Evolutionary conservation across 257 asterid species (phyloP), one percentile per base, ranked within the genome.

Genomic region (Solanum clarkiae): DNA sequence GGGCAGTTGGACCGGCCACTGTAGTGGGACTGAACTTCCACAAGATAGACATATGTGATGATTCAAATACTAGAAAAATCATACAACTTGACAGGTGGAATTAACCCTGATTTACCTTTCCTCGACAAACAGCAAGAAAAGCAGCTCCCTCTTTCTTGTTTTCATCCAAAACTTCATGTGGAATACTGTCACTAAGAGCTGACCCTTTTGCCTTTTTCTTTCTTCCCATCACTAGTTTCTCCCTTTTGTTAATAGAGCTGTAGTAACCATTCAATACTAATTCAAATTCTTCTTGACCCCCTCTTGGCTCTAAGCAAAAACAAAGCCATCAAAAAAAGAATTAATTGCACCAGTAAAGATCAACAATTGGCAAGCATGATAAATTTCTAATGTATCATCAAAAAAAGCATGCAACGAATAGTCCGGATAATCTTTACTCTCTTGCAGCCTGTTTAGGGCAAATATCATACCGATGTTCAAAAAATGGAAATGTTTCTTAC

Each of bases 51-150:
- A 79, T 79, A 26, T 51, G 16, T 53, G 5, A 79, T 79, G 42
- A 53, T 77, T 53, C 47, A 79, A 79, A 26, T 79, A 53, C 47
- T 10, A 53, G 82, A 53, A 79, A 53, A 9, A 15, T 51, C 10
- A 29, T 53, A 53, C 82, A 79, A 79, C 24, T 53, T 51, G 82
- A 79, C 47, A 26, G 49, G 65, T 9, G 82, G 82, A 79, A 79
- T 53, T 53, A 53, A 79, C 26, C 47, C 49, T 53, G 82, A 51
- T 53, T 47, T 92, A 96, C 99, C 99, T 94, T 95, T 89, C 99
- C 99, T 84, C 99, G 95, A 86, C 99, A 95, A 91, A 95, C 99
- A 22, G 99, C 99, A 84, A 97, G 91, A 88, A 97, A 96, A 86
- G 98, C 94, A 89, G 98, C 98, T 62, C 98, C 99, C 63, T 87